Percentiles rank a stretch among this genome's conserved stretches.
Conservation (phyloP, 148 eudicot genomes). For the Camellia granthamiana region DNA sequence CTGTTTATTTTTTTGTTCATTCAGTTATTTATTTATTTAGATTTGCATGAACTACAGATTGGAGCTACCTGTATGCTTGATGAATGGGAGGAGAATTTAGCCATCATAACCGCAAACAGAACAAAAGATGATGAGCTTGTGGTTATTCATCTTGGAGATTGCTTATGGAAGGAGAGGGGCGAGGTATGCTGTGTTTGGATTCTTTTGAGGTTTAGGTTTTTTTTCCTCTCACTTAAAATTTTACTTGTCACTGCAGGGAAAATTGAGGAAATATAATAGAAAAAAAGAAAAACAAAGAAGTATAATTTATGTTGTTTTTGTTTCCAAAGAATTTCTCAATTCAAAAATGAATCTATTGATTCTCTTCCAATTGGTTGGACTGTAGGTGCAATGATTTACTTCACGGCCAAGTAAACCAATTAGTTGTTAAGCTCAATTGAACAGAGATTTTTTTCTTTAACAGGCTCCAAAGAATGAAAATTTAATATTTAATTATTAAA, state of each 20-base stretch:
- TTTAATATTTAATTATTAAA: no score
- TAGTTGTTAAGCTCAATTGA: background rate
- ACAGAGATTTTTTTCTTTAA: background rate
- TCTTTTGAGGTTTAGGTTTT: background rate
- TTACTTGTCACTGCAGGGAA: background rate
- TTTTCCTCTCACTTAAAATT: background rate
- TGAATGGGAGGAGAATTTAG: conserved; percentile 71
- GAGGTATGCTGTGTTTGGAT: conserved; percentile 44
- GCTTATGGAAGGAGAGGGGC: conserved; percentile 65
- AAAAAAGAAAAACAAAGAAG: background rate
- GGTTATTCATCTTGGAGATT: conserved; percentile 76
- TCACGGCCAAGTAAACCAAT: background rate
- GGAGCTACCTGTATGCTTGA: conserved; percentile 19
- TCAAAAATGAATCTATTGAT: no score
- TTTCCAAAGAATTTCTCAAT: background rate
- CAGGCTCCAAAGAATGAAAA: no score
- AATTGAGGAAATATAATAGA: no score
- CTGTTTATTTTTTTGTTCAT: no score
- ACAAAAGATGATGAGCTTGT: conserved; percentile 79
- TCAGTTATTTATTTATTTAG: background rate
- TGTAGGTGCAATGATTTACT: no score
- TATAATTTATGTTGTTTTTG: background rate
- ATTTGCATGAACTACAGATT: background rate
- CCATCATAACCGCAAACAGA: conserved; percentile 64
- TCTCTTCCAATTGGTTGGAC: no score